A percentile compares a stretch with the other conserved stretches of the same genome.
phyloP scores from a whole-genome alignment of 116 monocot genomes.

The Dioscorea cayenensis region DNA sequence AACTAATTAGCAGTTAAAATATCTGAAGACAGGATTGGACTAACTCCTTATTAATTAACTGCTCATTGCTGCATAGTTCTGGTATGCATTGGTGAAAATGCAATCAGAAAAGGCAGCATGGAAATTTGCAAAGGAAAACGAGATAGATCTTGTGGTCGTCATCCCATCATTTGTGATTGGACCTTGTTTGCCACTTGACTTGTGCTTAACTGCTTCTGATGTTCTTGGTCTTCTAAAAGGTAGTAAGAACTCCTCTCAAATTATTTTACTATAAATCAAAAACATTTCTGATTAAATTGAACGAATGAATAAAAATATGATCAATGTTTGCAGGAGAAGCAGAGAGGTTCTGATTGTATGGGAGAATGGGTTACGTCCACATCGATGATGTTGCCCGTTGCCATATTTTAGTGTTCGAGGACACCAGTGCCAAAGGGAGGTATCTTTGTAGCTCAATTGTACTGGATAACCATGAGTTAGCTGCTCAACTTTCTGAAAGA shows the following conservation, averaged over 20 bases:
- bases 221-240: slow-evolving; percentile 59
- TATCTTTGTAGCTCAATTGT: slow-evolving; percentile 71
- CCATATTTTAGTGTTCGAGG: slow-evolving; percentile 68
- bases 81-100: slow-evolving; percentile 66
- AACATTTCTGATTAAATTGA: too few relatives aligned
- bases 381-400: slow-evolving; percentile 79
- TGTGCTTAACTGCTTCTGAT: slow-evolving; percentile 44
- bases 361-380: slow-evolving; percentile 87
- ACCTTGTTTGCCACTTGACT: slow-evolving; percentile 44
- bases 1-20: too few relatives aligned
- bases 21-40: too few relatives aligned
- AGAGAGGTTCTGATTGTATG: slow-evolving; percentile 51
- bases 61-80: slow-evolving; percentile 24
- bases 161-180: slow-evolving; percentile 74
- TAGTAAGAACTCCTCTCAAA: slow-evolving; percentile 6
- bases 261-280: too few relatives aligned
- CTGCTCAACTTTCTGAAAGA: slow-evolving; percentile 24
- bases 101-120: slow-evolving; percentile 78
- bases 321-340: slow-evolving; percentile 34
- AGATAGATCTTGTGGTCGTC: slow-evolving; percentile 71
- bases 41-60: background rate
- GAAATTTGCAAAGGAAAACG: slow-evolving; percentile 62
- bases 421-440: slow-evolving; percentile 45
- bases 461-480: slow-evolving; percentile 48
- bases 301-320: background rate